These are phyloP conservation scores for Trypanosoma congolense DNA, from an alignment of 208 protist genomes.

Conservation along the genomic window DNA sequence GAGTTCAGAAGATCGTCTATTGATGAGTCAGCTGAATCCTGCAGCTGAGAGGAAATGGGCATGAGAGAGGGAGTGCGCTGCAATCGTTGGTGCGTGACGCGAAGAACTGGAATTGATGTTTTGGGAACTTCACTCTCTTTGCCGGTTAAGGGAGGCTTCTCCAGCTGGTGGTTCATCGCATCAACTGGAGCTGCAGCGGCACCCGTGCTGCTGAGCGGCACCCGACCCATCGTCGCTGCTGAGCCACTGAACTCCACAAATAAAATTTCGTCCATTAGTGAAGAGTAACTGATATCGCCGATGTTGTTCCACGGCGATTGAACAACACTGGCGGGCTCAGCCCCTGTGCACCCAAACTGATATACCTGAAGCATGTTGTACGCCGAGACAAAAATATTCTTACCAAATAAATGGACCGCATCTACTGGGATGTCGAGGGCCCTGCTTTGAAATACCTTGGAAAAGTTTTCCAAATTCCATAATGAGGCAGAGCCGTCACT, in stretches of 20 bases:
- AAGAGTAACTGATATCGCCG: slow-evolving; percentile 56
- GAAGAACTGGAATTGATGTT: not conserved
- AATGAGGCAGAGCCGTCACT: slow-evolving; percentile 70
- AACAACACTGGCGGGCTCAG: slow-evolving; percentile 25
- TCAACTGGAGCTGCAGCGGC: not conserved
- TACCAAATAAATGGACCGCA: slow-evolving; percentile 57
- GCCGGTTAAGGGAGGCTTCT: not conserved
- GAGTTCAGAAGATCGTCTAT: slow-evolving; percentile 31
- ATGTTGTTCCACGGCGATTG: slow-evolving; percentile 69
- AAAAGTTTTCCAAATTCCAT: slow-evolving; percentile 67
- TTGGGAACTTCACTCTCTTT: not conserved
- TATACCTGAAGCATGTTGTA: slow-evolving; percentile 48
- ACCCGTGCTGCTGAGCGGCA: slow-evolving; percentile 19
- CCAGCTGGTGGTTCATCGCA: not conserved
- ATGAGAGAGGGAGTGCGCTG: not conserved
- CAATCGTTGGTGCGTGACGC: not conserved
- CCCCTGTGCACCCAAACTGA: slow-evolving; percentile 41
- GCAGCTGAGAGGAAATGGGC: not conserved
- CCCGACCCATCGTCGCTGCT: slow-evolving; percentile 37
- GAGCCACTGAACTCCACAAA: slow-evolving; percentile 59
- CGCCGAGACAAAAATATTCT: slow-evolving; percentile 52
- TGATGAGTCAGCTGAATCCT: not conserved
- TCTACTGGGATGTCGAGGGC: slow-evolving; percentile 51
- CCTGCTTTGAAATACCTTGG: slow-evolving; percentile 46
- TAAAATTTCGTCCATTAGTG: slow-evolving; percentile 54